Base-by-base conservation (phyloP, 495 filamentous ascomycete genomes). In the Aspergillus nidulans region DNA sequence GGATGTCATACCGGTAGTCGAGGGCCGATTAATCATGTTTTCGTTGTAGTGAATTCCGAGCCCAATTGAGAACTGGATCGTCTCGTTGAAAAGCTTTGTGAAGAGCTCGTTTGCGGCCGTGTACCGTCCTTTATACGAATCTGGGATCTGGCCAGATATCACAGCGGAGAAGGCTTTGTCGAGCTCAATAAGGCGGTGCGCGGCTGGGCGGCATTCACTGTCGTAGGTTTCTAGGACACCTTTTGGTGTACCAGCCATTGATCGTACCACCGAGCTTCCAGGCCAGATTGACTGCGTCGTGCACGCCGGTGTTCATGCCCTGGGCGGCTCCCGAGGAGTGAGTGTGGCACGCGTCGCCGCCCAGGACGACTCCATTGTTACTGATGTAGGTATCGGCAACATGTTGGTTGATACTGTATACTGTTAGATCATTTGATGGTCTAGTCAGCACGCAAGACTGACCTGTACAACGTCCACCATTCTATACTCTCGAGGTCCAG, bases 271-370 rank as follows among this genome's bases (percentile, higher is more conserved):
- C 65, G 4, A 81, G 63, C 57, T 80, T 81, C 82, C 82, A 85
- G 6, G 71, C 75, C 0, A 84, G 67, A 50, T 83, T 82, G 28
- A 81, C 63, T 0, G 80, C 69, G 49, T 85, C 81, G 40, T 79
- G 74, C 16, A 84, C 77, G 1, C 82, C 80, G 0, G 76, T 76
- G 56, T 85, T 85, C 72, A 84, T 77, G 8, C 82, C 82, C 42
- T 81, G 80, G 0, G 76, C 81, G 0, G 77, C 80, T 0, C 70
- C 75, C 0, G 81, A 80, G 19, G 73, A 77, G 60, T 82, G 77
- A 24, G 76, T 80, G 55, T 85, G 82, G 5, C 78, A 78, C 2
- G 81, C 71, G 56, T 83, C 80, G 30, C 80, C 80, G 9, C 72
- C 78, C 0, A 83, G 61, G 23, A 83, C 71, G 4, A 82, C 56